Evolutionary conservation across 2,329 filamentous ascomycete species (phyloP), one percentile per base, ranked within the genome.

Genomic region (Rhinocladiella mackenziei): DNA sequence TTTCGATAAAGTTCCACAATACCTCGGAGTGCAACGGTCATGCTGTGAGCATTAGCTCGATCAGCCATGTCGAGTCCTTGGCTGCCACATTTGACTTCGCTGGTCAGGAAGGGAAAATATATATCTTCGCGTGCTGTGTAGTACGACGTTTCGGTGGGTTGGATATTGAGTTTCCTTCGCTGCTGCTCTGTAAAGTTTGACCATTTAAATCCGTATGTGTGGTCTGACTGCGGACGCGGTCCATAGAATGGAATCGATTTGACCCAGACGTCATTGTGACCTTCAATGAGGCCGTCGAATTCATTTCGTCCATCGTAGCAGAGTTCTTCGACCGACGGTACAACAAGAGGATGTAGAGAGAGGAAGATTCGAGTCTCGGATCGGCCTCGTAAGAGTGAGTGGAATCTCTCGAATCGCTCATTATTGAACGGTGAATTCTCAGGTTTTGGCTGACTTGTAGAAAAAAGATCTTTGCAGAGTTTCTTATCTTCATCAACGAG

Each of bases 81-180:
- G 14, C 59, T 56, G 30, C 68, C 63, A 50, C 66, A 71, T 55
- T 74, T 73, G 1, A 73, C 69, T 54, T 76, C 69, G 56, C 65
- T 70, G 0, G 67, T 66, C 0, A 76, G 58, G 51, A 75, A 76
- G 2, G 70, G 70, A 50, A 76, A 73, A 59, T 68, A 71, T 60
- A 75, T 74, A 18, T 45, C 40, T 39, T 44, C 40, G 3, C 45
- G 35, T 20, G 45, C 35, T 4, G 35, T 44, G 30, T 44, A 48
- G 26, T 35, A 34, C 4, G 42, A 50, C 14, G 29, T 30, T 32
- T 34, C 17, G 8, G n/a, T 26, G n/a, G 40, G 40, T 8, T 42
- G 18, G 25, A 47, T 25, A 19, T 32, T 31, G 8, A 75, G 52
- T 58, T 66, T 72, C n/a, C 55, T 29, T 4, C 70, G 62, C 54